Conservation (phyloP, 2,329 filamentous ascomycete genomes). For the Pestalotiopsis sp. region DNA sequence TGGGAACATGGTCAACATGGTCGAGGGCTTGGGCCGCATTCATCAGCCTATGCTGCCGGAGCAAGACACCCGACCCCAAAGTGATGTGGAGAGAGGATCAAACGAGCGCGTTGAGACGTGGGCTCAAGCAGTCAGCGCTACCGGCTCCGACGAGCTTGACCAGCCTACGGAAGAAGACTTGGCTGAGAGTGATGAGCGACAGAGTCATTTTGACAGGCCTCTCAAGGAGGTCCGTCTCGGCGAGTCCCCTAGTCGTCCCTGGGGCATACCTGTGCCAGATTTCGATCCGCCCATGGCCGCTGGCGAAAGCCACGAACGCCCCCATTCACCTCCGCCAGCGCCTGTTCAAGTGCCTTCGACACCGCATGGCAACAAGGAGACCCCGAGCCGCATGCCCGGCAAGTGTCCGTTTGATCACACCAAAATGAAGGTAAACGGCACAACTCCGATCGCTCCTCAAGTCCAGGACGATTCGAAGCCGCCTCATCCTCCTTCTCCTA, state of each 20-base stretch:
- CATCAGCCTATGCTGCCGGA: constrained; percentile 84
- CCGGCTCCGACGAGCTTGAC: constrained; percentile 38
- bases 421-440: constrained; percentile 39
- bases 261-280: constrained; percentile 84
- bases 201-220: constrained; percentile 79
- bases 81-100: constrained; percentile 53
- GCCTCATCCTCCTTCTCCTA: constrained; percentile 20
- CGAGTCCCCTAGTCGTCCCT: constrained; percentile 89
- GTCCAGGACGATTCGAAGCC: constrained; percentile 24
- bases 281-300: constrained; percentile 42
- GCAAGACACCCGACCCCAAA: constrained; percentile 47
- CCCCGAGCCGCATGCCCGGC: constrained; percentile 32
- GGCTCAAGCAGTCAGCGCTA: constrained; percentile 74
- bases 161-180: constrained; percentile 38
- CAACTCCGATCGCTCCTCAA: constrained; percentile 26
- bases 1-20: constrained; percentile 90
- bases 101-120: constrained; percentile 81
- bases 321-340: constrained; percentile 60
- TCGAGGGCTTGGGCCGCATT: constrained; percentile 83
- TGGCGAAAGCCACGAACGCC: constrained; percentile 40
- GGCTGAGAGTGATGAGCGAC: constrained; percentile 57
- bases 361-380: constrained; percentile 26
- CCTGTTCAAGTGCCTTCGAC: constrained; percentile 53
- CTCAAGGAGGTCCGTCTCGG: constrained; percentile 90
- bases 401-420: constrained; percentile 64